A percentile compares a stretch with the other conserved stretches of the same genome.
These are phyloP conservation scores for Aspergillus amoenus DNA, from an alignment of 2,329 filamentous ascomycete species.

Conservation along the genomic window DNA sequence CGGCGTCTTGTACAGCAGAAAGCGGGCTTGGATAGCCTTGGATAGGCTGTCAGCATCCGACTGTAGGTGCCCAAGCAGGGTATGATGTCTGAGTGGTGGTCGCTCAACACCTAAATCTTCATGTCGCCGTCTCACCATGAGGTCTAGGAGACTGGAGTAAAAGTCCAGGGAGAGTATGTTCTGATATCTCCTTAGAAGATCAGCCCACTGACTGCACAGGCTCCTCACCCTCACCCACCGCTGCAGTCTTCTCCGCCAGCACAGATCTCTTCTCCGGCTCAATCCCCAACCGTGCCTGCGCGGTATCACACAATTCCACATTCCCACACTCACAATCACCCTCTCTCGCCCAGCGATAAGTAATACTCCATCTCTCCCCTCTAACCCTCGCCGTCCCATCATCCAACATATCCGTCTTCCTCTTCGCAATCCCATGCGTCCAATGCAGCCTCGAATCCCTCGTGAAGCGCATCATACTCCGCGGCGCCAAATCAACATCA, in stretches of 20 bases:
- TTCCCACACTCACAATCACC: constrained; percentile 54
- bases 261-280: constrained; percentile 49
- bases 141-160: too few relatives aligned
- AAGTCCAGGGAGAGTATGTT: too few relatives aligned
- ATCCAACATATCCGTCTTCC: constrained; percentile 51
- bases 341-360: constrained; percentile 54
- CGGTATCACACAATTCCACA: constrained; percentile 52
- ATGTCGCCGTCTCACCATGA: too few relatives aligned
- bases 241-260: background rate
- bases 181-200: too few relatives aligned
- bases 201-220: background rate
- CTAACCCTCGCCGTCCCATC: constrained; percentile 49
- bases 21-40: too few relatives aligned
- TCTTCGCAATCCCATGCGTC: constrained; percentile 56
- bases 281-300: constrained; percentile 47
- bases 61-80: too few relatives aligned
- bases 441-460: constrained; percentile 54
- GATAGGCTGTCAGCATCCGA: too few relatives aligned
- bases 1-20: too few relatives aligned
- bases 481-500: constrained; percentile 50
- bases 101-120: too few relatives aligned
- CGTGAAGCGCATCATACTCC: constrained; percentile 54
- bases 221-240: background rate
- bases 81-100: too few relatives aligned
- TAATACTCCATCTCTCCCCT: constrained; percentile 54